A percentile compares a stretch with the other conserved stretches of the same genome.
These are phyloP conservation scores for Mycena leptocephala DNA, from an alignment of 768 basidiomycete genomes.

Conservation along the genomic window DNA sequence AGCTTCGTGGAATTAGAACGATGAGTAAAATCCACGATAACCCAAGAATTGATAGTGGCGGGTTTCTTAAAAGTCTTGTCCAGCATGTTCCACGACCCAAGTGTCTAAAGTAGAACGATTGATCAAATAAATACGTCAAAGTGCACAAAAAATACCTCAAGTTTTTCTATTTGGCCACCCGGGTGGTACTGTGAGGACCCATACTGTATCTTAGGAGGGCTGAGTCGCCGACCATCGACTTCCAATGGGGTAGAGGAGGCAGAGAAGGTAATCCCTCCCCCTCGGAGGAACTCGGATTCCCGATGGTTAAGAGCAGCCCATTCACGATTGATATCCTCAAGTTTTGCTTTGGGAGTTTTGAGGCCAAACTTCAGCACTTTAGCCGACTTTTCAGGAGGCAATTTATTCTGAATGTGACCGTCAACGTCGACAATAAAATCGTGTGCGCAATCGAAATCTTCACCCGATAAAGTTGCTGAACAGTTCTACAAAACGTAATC, in stretches of 20 bases:
- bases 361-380: not conserved
- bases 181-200: not conserved
- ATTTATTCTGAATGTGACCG: slow-evolving; percentile 40
- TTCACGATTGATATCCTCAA: not conserved
- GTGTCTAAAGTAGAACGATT: not conserved
- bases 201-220: not conserved
- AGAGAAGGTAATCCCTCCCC: not conserved
- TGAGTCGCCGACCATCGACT: not conserved
- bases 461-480: slow-evolving; percentile 44
- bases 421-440: not conserved
- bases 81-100: not conserved
- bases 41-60: not conserved
- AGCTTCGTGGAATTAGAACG: not conserved
- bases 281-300: not conserved
- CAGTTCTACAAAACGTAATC: slow-evolving; percentile 43
- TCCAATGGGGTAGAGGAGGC: not conserved
- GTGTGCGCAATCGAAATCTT: no score
- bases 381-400: slow-evolving; percentile 35
- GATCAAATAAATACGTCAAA: not conserved
- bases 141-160: not conserved
- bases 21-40: not conserved
- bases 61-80: not conserved
- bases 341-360: not conserved
- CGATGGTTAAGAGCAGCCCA: not conserved
- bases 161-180: not conserved